Base-by-base conservation (phyloP, 768 basidiomycete genomes). In the Podaxis rugospora region DNA sequence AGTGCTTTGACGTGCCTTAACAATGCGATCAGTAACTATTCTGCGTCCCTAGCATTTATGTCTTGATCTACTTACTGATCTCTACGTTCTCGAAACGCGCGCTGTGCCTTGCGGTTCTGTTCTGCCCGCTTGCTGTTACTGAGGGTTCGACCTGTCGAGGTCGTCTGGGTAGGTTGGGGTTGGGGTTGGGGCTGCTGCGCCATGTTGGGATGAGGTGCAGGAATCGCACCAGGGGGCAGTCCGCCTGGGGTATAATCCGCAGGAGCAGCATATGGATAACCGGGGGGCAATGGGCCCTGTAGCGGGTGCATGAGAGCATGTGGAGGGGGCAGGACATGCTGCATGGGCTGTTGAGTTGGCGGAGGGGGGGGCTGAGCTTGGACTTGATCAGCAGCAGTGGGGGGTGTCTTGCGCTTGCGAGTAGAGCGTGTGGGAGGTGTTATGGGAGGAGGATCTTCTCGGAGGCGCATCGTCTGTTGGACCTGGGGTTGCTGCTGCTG, bases 41-140 rank as follows among this genome's bases (percentile, higher is more conserved):
- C 25, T 55, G 18, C 18, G 21, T 14, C 37, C 47, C 32, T 32
- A 6, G 5, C 6, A 28, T 28, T 21, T 5, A 55, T 51, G 21
- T 39, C 51, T 25, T 47, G 63, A 57, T 61, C 23, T 35, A 83
- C 89, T 74, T 58, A 93, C 92, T 90, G 88, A 75, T 97, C 94
- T 67, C 94, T 79, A 32, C 94, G 85, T 71, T 95, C 91, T 62
- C 94, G 78, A 73, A 95, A 97, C 1, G 93, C 93, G 44, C 93
- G 82, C 75, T 97, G 94, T 0, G 94, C 94, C 72, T 94, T 95
- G 66, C 94, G 82, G 72, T 97, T 97, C 77, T 97, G 94, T 68
- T 95, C 94, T 46, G 94, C 94, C 9, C 94, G 84, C 70, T 94
- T 95, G 70, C 87, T 90, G 68, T 81, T 85, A 72, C 88, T 91